A percentile compares a stretch with the other conserved stretches of the same genome.
Conservation (phyloP, 352 stramenopile species). For the Pythium phragmitis region DNA sequence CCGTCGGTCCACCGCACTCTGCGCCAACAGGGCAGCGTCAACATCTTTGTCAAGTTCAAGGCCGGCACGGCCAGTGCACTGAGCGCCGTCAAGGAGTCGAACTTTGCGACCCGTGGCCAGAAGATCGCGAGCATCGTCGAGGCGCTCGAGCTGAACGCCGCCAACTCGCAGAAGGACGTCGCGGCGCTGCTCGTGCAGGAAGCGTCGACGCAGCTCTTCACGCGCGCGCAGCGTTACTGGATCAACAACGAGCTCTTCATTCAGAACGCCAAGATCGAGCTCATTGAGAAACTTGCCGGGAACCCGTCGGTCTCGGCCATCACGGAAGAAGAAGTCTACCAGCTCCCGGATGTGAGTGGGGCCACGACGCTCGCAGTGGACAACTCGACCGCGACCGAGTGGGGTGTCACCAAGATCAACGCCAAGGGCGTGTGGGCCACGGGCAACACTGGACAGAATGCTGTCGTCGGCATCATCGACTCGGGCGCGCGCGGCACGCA, state of each 20-base stretch:
- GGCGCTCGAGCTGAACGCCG: slow-evolving; percentile 15
- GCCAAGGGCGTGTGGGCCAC: slow-evolving; percentile 28
- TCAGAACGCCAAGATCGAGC: slow-evolving; percentile 6
- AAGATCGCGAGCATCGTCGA: slow-evolving; percentile 18
- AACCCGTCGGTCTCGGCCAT: slow-evolving; percentile 5
- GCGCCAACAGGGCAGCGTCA: slow-evolving; percentile 27
- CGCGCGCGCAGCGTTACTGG: slow-evolving; percentile 20
- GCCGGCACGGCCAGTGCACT: slow-evolving; percentile 14
- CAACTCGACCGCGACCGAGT: slow-evolving; percentile 16
- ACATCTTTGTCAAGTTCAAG: slow-evolving; percentile 35
- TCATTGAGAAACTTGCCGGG: slow-evolving; percentile 6
- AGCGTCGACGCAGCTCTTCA: slow-evolving; percentile 7
- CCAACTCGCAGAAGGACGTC: slow-evolving; percentile 13
- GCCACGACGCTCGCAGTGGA: not conserved
- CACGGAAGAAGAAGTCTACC: slow-evolving; percentile 11
- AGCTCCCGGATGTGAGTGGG: not conserved
- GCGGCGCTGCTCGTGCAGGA: slow-evolving; percentile 15
- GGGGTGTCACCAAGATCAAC: slow-evolving; percentile 28
- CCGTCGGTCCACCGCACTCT: slow-evolving; percentile 29
- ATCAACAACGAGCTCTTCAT: slow-evolving; percentile 30
- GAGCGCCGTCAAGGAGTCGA: slow-evolving; percentile 16
- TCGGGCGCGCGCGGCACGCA: slow-evolving; percentile 30
- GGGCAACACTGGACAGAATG: slow-evolving; percentile 24
- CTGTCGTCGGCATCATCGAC: slow-evolving; percentile 35
- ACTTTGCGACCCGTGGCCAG: slow-evolving; percentile 19